These are phyloP conservation scores for Fonsecaea nubica DNA, from an alignment of 2,329 filamentous ascomycete genomes.

Conservation along the genomic window DNA sequence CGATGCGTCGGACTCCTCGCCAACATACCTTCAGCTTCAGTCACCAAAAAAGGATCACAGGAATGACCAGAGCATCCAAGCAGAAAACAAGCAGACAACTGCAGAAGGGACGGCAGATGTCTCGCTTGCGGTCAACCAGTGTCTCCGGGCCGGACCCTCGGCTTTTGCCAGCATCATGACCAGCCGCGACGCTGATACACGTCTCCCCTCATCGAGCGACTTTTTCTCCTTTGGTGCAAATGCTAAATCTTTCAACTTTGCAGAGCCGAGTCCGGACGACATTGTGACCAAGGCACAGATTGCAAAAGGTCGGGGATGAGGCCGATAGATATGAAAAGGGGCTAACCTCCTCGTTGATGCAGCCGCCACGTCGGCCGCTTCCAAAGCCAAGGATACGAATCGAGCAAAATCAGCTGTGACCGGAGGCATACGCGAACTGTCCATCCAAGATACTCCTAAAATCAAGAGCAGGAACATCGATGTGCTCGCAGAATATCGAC, in stretches of 20 bases:
- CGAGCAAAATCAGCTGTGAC: constrained; percentile 45
- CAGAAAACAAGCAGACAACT: neutral
- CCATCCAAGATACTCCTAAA: constrained; percentile 58
- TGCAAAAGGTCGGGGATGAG: constrained; percentile 68
- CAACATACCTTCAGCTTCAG: neutral
- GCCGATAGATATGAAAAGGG: constrained; percentile 46
- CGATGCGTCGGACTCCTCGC: neutral
- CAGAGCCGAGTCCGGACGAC: constrained; percentile 89
- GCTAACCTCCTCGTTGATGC: constrained; percentile 29
- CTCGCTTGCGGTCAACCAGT: constrained; percentile 8
- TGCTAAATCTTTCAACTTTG: constrained; percentile 65
- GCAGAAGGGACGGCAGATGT: neutral
- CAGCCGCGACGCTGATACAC: constrained; percentile 20
- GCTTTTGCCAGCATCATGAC: constrained; percentile 40
- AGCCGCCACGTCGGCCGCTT: constrained; percentile 47
- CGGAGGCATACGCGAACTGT: constrained; percentile 56
- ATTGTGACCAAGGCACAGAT: constrained; percentile 82
- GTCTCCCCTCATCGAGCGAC: constrained; percentile 10
- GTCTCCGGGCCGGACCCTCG: constrained; percentile 35
- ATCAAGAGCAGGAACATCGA: constrained; percentile 79
- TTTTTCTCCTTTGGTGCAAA: constrained; percentile 17
- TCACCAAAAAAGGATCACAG: neutral
- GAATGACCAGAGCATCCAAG: no score
- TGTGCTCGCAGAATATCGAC: constrained; percentile 80
- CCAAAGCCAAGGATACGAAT: constrained; percentile 48